Percentiles rank a stretch among this genome's conserved stretches.
phyloP scores from a whole-genome alignment of 345 rosid genomes.

The Chamaenerion angustifolium region DNA sequence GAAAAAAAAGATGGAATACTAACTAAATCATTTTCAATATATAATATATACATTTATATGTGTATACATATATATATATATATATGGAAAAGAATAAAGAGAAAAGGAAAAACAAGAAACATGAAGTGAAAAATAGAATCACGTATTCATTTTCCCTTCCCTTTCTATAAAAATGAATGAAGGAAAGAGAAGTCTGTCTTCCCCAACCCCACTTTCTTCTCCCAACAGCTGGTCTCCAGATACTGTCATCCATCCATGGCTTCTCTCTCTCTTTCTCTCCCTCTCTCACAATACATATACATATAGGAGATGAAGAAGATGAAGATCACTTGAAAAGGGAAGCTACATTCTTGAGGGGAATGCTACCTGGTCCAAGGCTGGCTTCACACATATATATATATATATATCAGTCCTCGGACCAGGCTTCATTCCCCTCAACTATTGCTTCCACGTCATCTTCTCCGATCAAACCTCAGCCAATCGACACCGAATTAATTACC shows the following conservation, averaged over 20 bases:
- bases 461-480: not conserved
- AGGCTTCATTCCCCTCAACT: constrained; percentile 87
- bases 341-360: constrained; percentile 9
- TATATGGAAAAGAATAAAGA: too few species aligned
- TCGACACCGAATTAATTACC: too few species aligned
- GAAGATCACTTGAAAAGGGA: not conserved
- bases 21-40: too few species aligned
- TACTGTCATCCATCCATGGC: not conserved
- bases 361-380: constrained; percentile 14
- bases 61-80: too few species aligned
- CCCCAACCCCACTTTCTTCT: too few species aligned
- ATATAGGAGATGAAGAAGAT: not conserved
- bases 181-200: too few species aligned
- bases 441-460: constrained; percentile 3
- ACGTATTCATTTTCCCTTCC: too few species aligned
- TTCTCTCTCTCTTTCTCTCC: not conserved
- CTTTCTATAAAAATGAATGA: too few species aligned
- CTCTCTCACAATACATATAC: not conserved
- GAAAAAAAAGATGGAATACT: too few species aligned
- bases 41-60: too few species aligned
- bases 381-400: not conserved
- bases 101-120: too few species aligned
- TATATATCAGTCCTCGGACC: constrained; percentile 40
- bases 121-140: too few species aligned
- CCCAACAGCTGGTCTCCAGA: constrained; percentile 8